Conservation (phyloP, 345 rosid species). For the Bruguiera sexangula region DNA sequence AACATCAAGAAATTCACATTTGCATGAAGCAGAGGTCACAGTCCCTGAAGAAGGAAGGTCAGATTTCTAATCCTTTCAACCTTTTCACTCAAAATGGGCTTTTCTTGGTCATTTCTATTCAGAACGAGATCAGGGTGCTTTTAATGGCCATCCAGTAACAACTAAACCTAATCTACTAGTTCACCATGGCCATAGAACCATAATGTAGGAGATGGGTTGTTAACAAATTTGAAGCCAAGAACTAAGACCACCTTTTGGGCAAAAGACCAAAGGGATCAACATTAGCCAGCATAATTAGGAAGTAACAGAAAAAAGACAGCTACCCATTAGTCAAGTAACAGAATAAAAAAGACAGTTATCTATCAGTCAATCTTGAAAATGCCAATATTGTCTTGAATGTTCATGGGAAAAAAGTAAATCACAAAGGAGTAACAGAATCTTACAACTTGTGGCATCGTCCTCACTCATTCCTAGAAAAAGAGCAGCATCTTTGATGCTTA, state of each 20-base stretch:
- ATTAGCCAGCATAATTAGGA: not conserved
- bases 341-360: not conserved
- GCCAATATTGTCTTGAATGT: not conserved
- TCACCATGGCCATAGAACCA: too few species aligned
- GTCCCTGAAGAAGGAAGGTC: not conserved
- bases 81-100: too few species aligned
- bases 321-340: not conserved
- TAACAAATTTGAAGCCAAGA: too few species aligned
- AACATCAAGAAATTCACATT: not conserved
- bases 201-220: too few species aligned
- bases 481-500: constrained; percentile 64
- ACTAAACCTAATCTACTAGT: too few species aligned
- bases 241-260: too few species aligned
- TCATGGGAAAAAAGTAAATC: not conserved
- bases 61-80: too few species aligned
- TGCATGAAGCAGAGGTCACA: not conserved
- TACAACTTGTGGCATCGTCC: constrained; percentile 71
- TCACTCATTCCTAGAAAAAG: constrained; percentile 86
- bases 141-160: too few species aligned
- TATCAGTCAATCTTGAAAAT: not conserved
- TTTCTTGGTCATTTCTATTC: not conserved
- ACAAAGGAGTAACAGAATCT: constrained; percentile 27
- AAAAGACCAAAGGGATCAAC: too few species aligned
- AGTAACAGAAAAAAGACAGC: not conserved
- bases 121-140: too few species aligned